Evolutionary conservation across 352 stramenopile species (phyloP), one percentile per base, ranked within the genome.

Genomic region (Globisporangium abappressorium): DNA sequence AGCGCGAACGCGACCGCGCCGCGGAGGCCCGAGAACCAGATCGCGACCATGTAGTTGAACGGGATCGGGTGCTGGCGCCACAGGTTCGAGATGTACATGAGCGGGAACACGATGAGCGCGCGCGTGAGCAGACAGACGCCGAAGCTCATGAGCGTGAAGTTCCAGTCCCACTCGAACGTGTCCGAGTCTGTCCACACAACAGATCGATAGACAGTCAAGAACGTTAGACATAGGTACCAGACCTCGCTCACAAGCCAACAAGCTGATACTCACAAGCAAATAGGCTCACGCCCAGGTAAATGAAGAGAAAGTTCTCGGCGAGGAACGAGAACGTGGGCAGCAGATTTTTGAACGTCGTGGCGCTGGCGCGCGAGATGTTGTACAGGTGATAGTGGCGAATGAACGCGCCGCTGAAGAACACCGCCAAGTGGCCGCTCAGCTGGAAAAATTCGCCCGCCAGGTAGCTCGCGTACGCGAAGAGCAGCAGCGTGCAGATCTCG

Each of bases 1-100:
- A 97, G 80, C 26, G 92, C 91, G 67, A 98, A 97, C 12, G 89
- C 86, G 30, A 97, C 85, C 46, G 90, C 70, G 20, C 91, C 91
- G 30, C 91, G 81, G 11, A 97, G 74, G 7, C 91, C 91, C 12
- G 84, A 84, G 68, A 96, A 95, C 83, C 84, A 97, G 57, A 97
- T 81, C 56, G 80, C 72, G 33, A 80, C 15, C 74, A 80, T 77
- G 64, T 80, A 73, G 55, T 54, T 65, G 20, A 77, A 64, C 24
- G 76, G 76, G 47, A 84, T 84, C 60, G 68, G 62, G 5, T 53
- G 63, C 22, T 57, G 49, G n/a, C 72, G 67, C 28, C 69, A 58
- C 28, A 76, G 1, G 49, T 81, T 81, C 15, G 75, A 75, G 8
- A 73, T 18, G 4, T 43, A 41, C 43, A 72, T 82, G 28, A 84